phyloP scores from a whole-genome alignment of 305 asterid genomes.

The Plantago lanceolata region DNA sequence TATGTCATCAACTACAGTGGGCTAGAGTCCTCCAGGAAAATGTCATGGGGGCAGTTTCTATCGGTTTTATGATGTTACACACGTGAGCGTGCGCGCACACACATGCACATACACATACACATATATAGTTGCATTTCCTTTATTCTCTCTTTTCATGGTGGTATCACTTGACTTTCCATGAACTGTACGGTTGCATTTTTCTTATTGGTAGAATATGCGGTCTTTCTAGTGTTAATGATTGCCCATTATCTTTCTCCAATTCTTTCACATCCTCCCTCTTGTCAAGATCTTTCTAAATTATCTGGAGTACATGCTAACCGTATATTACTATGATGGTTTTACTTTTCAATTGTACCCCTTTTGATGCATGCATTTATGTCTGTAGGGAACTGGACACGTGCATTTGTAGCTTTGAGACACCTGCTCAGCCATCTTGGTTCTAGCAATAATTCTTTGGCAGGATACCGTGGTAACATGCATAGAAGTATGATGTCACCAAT shows the following conservation, averaged over 20 bases:
- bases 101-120: no score
- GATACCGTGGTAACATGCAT: constrained; percentile 32
- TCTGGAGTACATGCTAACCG: background rate
- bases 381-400: constrained; percentile 86
- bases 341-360: background rate
- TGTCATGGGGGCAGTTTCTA: no score
- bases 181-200: background rate
- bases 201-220: background rate
- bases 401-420: constrained; percentile 69
- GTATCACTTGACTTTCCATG: no score
- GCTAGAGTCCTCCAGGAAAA: no score
- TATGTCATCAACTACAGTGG: background rate
- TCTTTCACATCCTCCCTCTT: background rate
- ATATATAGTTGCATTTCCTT: no score
- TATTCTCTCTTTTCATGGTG: background rate
- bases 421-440: constrained; percentile 54
- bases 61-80: no score
- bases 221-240: background rate
- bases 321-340: background rate
- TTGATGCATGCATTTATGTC: constrained; percentile 18
- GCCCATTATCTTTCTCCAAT: background rate
- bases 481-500: constrained; percentile 45
- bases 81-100: no score
- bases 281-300: no score
- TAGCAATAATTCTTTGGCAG: constrained; percentile 31